phyloP scores from a whole-genome alignment of 257 asterid species.

The Rauvolfia tetraphylla region DNA sequence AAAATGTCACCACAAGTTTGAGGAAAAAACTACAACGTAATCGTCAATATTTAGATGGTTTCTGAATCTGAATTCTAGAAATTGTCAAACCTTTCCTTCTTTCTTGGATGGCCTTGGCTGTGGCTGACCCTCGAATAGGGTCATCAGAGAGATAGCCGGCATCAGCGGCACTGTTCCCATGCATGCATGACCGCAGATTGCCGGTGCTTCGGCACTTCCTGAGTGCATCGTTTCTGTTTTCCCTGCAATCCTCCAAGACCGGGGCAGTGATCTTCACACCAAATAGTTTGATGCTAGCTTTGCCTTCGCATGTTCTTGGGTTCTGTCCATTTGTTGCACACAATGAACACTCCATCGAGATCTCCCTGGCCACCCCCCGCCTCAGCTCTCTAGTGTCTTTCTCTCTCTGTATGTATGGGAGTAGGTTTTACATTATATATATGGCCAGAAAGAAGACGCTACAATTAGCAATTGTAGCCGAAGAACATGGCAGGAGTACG shows the following conservation, averaged over 20 bases:
- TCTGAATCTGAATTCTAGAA: not conserved
- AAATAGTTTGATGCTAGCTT: constrained; percentile 41
- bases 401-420: not conserved
- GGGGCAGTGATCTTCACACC: constrained; percentile 44
- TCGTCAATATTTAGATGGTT: too few relatives aligned
- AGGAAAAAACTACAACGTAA: too few relatives aligned
- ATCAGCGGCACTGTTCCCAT: constrained; percentile 14
- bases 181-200: constrained; percentile 23
- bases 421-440: not conserved
- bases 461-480: constrained; percentile 2
- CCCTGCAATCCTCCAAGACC: constrained; percentile 3
- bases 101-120: constrained; percentile 14
- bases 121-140: constrained; percentile 21
- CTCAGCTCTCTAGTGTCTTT: not conserved
- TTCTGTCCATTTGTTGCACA: constrained; percentile 37
- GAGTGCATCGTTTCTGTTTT: constrained; percentile 1
- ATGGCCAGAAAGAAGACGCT: not conserved
- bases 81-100: constrained; percentile 35
- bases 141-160: constrained; percentile 51
- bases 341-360: constrained; percentile 26
- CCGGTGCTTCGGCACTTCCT: constrained; percentile 48
- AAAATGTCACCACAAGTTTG: not conserved
- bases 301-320: constrained; percentile 30
- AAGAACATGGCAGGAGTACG: constrained; percentile 8
- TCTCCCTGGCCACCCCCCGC: constrained; percentile 29